Base-by-base conservation (phyloP, 2,329 filamentous ascomycete genomes). In the Talaromyces sp. region DNA sequence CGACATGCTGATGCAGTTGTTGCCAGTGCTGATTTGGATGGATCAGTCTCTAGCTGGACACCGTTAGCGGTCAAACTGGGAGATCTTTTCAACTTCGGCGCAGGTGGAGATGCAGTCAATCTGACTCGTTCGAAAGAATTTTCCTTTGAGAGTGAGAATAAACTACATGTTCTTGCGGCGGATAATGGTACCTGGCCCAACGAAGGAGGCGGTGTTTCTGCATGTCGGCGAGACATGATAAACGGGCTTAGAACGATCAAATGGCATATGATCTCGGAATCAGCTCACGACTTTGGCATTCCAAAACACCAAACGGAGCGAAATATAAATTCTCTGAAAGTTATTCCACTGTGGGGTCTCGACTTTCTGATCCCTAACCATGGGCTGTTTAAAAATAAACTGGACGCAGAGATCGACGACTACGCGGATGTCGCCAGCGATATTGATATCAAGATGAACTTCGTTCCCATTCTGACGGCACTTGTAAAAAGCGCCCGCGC, bases 241-340 rank as follows among this genome's bases (percentile, higher is more conserved):
- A 82, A 84, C 65, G 80, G 79, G 15, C 78, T 83, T 63, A 74
- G 75, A 51, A 82, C 80, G 0, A 82, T 84, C 64, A 79, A 81
- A 60, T 83, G 82, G 73, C 81, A 84, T 65, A 82, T 84, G 65
- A 72, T 84, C 51, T 81, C 80, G 55, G 82, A 84, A 70, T 80
- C 80, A 6, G 82, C 82, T 9, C 83, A 83, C 65, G 82, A 84
- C 62, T 84, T 79, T 63, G 82, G 82, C 32, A 76, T 83, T 22
- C 82, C 82, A 6, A 79, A 82, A 19, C 82, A 83, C 69, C 82
- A 84, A 68, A 81, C 82, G 0, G 82, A 84, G 70, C 77, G 78
- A 65, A 84, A 83, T 61, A 77, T 84, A 10, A 80, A 83, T 66
- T 83, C 82, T 0, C 69, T 84, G 61, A 84, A 83, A 65, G 73